Evolutionary conservation across 257 asterid genomes (phyloP).

Genomic region (Osmanthus fragrans): DNA sequence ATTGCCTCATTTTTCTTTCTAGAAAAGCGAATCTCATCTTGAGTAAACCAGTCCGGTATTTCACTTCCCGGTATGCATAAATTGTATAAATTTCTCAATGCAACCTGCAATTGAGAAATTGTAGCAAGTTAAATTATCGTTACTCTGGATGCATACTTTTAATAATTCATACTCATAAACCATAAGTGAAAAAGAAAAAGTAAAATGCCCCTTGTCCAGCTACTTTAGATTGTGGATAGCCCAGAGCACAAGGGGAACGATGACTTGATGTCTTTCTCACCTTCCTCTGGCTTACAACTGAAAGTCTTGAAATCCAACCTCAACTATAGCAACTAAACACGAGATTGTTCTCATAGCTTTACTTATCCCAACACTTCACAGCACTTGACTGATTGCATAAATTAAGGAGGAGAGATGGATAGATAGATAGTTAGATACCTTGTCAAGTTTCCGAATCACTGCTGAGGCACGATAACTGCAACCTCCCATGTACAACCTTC

Average conservation of each 20-base stretch:
- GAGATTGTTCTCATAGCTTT: too few relatives aligned
- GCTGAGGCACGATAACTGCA: conserved; percentile 25
- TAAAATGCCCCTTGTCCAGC: background rate
- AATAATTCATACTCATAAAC: background rate
- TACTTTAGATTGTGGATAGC: too few relatives aligned
- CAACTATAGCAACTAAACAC: too few relatives aligned
- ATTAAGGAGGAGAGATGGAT: background rate
- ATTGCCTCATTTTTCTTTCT: conserved; percentile 21
- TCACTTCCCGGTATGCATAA: conserved; percentile 33
- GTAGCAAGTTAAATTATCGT: too few relatives aligned
- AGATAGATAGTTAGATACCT: conserved; percentile 25
- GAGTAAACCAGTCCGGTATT: conserved; percentile 36
- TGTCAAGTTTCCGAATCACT: conserved; percentile 16
- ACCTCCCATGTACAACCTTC: conserved; percentile 28
- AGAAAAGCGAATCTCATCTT: conserved; percentile 21
- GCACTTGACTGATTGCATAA: background rate
- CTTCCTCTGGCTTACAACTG: too few relatives aligned
- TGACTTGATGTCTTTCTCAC: too few relatives aligned
- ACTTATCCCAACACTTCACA: background rate
- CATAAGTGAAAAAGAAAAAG: background rate
- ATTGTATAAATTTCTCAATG: conserved; percentile 20
- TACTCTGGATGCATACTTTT: background rate
- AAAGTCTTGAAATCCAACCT: too few relatives aligned
- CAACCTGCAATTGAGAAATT: conserved; percentile 25
- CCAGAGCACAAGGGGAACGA: too few relatives aligned